A percentile compares a stretch with the other conserved stretches of the same genome.
phyloP scores from a whole-genome alignment of 306 rosid genomes.

The Ceratonia siliqua region DNA sequence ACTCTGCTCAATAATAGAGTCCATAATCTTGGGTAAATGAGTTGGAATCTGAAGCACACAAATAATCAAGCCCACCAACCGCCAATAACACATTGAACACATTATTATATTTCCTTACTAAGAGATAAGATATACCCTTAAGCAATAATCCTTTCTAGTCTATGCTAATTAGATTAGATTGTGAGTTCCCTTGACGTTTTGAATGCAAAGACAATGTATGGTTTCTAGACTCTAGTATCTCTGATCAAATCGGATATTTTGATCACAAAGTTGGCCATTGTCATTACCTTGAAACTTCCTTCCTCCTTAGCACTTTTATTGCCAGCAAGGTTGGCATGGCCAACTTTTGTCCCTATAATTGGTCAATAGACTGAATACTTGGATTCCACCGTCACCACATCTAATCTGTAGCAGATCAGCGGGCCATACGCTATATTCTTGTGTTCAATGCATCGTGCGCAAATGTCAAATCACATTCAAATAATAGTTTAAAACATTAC shows the following conservation, averaged over 20 bases:
- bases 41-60: constrained; percentile 35
- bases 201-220: neutral
- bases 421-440: neutral
- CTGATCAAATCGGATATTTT: constrained; percentile 11
- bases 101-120: neutral
- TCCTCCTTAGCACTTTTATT: neutral
- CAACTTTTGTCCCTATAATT: constrained; percentile 27
- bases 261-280: constrained; percentile 8
- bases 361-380: constrained; percentile 30
- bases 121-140: neutral
- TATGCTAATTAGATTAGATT: constrained; percentile 36
- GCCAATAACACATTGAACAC: constrained; percentile 40
- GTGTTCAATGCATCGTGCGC: constrained; percentile 36
- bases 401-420: constrained; percentile 20
- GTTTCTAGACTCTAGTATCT: constrained; percentile 12
- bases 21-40: constrained; percentile 36
- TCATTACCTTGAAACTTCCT: constrained; percentile 39
- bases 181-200: constrained; percentile 12
- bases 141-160: constrained; percentile 25
- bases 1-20: constrained; percentile 30
- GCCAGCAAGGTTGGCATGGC: constrained; percentile 38
- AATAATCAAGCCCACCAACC: constrained; percentile 38
- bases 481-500: neutral
- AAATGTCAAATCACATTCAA: constrained; percentile 14
- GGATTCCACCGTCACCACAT: constrained; percentile 26